phyloP scores from a whole-genome alignment of 805 yeast species.

The Wickerhamomyces kurtzmanii region DNA sequence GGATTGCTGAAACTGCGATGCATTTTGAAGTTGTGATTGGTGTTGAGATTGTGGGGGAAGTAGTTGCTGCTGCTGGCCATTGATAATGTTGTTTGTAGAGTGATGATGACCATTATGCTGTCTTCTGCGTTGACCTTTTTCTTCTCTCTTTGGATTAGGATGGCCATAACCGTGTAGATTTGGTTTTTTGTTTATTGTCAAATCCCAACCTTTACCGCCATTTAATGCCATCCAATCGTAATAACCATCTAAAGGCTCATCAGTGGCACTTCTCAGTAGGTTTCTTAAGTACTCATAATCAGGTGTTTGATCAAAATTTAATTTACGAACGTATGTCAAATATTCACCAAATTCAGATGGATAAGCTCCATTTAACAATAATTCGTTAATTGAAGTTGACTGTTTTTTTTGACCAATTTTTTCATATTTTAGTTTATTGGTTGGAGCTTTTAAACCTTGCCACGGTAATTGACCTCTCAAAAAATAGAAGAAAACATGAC shows the following conservation, averaged over 20 bases:
- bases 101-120: conserved; percentile 22
- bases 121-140: conserved; percentile 25
- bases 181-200: conserved; percentile 80
- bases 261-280: conserved; percentile 68
- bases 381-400: conserved; percentile 74
- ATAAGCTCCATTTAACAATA: conserved; percentile 61
- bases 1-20: conserved; percentile 10
- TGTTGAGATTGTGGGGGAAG: conserved; percentile 10
- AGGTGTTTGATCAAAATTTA: conserved; percentile 90
- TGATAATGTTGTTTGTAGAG: conserved; percentile 15
- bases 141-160: conserved; percentile 60
- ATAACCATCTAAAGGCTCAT: conserved; percentile 72
- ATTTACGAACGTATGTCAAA: conserved; percentile 76
- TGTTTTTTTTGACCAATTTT: conserved; percentile 95
- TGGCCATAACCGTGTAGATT: conserved; percentile 94
- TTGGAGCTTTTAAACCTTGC: conserved; percentile 98
- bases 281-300: conserved; percentile 82
- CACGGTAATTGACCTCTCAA: conserved; percentile 92
- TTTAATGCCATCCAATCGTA: conserved; percentile 98
- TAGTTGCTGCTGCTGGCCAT: conserved; percentile 8
- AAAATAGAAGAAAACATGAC: conserved; percentile 94
- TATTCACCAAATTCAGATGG: conserved; percentile 93
- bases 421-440: conserved; percentile 95
- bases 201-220: conserved; percentile 95
- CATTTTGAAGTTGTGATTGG: conserved; percentile 12